phyloP scores from a whole-genome alignment of 1,284 basidiomycete species.

The Apiotrichum siamense region DNA sequence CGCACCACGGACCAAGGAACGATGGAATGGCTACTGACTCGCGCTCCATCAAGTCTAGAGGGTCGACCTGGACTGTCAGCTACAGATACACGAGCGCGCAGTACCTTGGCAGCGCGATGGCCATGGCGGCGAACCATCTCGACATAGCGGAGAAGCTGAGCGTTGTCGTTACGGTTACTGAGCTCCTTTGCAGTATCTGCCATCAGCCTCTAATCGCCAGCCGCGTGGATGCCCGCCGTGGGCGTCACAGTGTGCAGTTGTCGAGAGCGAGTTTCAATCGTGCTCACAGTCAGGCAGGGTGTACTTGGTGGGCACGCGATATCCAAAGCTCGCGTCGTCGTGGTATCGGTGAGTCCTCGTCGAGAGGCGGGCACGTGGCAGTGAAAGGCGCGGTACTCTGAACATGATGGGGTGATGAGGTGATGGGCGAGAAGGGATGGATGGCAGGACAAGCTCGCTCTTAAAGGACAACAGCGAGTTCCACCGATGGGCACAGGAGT shows the following conservation, averaged over 20 bases:
- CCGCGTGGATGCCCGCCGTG: background rate
- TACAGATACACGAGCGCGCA: slow-evolving; percentile 50
- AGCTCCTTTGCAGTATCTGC: slow-evolving; percentile 69
- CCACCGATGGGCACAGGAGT: background rate
- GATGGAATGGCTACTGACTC: slow-evolving; percentile 52
- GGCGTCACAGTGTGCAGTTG: background rate
- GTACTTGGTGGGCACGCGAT: slow-evolving; percentile 61
- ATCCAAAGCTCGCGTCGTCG: slow-evolving; percentile 71
- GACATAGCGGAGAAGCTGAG: slow-evolving; percentile 74
- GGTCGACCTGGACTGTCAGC: slow-evolving; percentile 68
- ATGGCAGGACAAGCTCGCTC: background rate
- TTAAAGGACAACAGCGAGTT: background rate
- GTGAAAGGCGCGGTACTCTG: slow-evolving; percentile 5
- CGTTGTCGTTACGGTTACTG: slow-evolving; percentile 64
- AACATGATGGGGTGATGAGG: slow-evolving; percentile 7
- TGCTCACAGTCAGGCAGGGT: slow-evolving; percentile 67
- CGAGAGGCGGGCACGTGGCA: background rate
- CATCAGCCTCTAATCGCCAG: background rate
- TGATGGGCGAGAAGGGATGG: background rate
- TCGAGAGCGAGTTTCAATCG: background rate
- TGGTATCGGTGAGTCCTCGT: slow-evolving; percentile 53
- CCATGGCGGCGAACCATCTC: slow-evolving; percentile 63
- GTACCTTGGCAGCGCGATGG: slow-evolving; percentile 38
- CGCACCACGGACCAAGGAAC: background rate
- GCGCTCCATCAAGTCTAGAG: slow-evolving; percentile 73